Conservation (phyloP, 2,329 filamentous ascomycete species). For the Nemania serpens region DNA sequence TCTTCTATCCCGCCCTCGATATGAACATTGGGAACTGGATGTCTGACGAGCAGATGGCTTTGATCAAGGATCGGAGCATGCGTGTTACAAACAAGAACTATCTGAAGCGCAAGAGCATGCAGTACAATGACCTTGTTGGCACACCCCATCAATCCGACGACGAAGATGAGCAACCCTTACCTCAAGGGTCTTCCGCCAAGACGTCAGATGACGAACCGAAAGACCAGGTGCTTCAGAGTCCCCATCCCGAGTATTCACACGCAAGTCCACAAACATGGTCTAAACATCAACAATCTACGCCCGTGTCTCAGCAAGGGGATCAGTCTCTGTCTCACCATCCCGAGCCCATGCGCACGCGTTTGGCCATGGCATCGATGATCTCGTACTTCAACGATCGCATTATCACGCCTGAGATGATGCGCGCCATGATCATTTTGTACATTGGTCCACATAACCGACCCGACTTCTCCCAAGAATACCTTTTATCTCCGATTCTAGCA, state of each 20-base stretch:
- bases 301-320: slow-evolving; percentile 27
- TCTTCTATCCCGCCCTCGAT: slow-evolving; percentile 89
- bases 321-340: slow-evolving; percentile 54
- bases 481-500: slow-evolving; percentile 86
- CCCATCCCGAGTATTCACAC: slow-evolving; percentile 58
- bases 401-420: slow-evolving; percentile 96
- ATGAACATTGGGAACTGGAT: slow-evolving; percentile 99
- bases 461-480: slow-evolving; percentile 88
- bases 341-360: slow-evolving; percentile 73
- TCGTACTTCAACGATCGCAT: slow-evolving; percentile 98
- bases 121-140: slow-evolving; percentile 82
- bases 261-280: slow-evolving; percentile 48
- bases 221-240: slow-evolving; percentile 37
- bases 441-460: slow-evolving; percentile 92
- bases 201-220: slow-evolving; percentile 24
- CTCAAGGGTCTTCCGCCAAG: slow-evolving; percentile 30
- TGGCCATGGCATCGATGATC: slow-evolving; percentile 95
- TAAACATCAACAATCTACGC: slow-evolving; percentile 32
- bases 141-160: slow-evolving; percentile 83
- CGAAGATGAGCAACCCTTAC: slow-evolving; percentile 58
- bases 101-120: slow-evolving; percentile 81
- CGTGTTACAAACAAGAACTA: slow-evolving; percentile 79
- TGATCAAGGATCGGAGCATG: slow-evolving; percentile 83
- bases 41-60: slow-evolving; percentile 95
- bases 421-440: slow-evolving; percentile 98